Evolutionary conservation across 768 basidiomycete species (phyloP), one percentile per base, ranked within the genome.

Genomic region (Mycena pura): DNA sequence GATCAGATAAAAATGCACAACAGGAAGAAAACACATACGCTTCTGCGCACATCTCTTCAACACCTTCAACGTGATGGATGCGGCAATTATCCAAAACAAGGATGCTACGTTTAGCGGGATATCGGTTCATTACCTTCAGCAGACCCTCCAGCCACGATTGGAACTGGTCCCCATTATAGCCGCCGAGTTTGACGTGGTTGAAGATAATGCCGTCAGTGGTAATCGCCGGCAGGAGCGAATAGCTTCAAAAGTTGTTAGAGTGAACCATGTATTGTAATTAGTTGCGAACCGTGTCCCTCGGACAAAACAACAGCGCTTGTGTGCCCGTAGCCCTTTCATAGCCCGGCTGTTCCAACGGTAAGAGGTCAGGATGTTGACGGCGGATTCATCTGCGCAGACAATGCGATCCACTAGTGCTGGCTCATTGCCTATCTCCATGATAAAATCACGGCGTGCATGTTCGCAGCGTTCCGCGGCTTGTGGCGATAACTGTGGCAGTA

Each of bases 71-170:
- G 40, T 75, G 67, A 34, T 75, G 74, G 10, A 75, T 75, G 8
- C 32, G 61, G 53, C 74, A 75, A 59, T 75, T 75, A 47, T 75
- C 72, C 10, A 71, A 58, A 24, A 75, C 61, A n/a, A 75, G 63
- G 17, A 75, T 62, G 43, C 68, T 73, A 11, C 60, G 27, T 9
- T 46, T 54, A 0, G 38, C 62, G 2, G 71, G 70, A 41, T 63
- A 74, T 8, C 66, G 70, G 43, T 74, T 72, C 70, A 74, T 74
- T 14, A 64, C 49, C 6, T 11, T 25, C 3, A 60, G 25, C 15
- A 68, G 19, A 5, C 54, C 46, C 9, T 60, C 56, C 13, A 70
- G 61, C 44, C 27, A 46, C 19, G 29, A 29, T 8, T 27, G 19
- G 29, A 67, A 67, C 14, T 59, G 43, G 15, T 56, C 60, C 9